Evolutionary conservation across 306 rosid genomes (phyloP).

Genomic region (Inga oerstediana): DNA sequence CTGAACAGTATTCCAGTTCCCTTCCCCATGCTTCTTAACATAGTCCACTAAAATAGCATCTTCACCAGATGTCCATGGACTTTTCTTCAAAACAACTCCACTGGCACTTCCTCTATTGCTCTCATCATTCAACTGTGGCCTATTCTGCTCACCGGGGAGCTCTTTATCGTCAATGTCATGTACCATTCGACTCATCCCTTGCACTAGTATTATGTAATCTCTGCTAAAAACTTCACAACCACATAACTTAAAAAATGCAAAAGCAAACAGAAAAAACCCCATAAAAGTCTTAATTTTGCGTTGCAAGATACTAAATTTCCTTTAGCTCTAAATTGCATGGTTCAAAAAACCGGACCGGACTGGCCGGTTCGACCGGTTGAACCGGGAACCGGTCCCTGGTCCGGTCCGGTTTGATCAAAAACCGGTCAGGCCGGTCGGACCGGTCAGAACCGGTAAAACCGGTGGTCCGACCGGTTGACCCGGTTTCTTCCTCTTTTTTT

Average conservation of each 20-base stretch:
- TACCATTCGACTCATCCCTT: slow-evolving; percentile 58
- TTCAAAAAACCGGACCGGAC: too few relatives aligned
- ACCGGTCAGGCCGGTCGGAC: too few relatives aligned
- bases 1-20: slow-evolving; percentile 99
- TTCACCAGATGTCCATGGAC: slow-evolving; percentile 93
- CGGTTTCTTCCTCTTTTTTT: too few relatives aligned
- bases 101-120: slow-evolving; percentile 46
- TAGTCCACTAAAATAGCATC: slow-evolving; percentile 88
- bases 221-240: slow-evolving; percentile 46
- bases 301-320: slow-evolving; percentile 9
- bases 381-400: too few relatives aligned
- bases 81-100: slow-evolving; percentile 72
- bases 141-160: slow-evolving; percentile 48
- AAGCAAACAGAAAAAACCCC: slow-evolving; percentile 24
- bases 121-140: slow-evolving; percentile 58
- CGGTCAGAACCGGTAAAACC: too few relatives aligned
- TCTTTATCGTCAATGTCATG: slow-evolving; percentile 62
- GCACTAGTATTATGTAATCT: slow-evolving; percentile 33
- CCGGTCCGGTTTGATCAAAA: too few relatives aligned
- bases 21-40: slow-evolving; percentile 93
- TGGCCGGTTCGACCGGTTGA: too few relatives aligned
- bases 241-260: slow-evolving; percentile 8
- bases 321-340: slow-evolving; percentile 17
- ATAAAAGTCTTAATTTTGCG: slow-evolving; percentile 26
- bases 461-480: too few relatives aligned